Evolutionary conservation across 2,329 filamentous ascomycete genomes (phyloP), one percentile per base, ranked within the genome.

Genomic region (Fonsecaea pugnacius): DNA sequence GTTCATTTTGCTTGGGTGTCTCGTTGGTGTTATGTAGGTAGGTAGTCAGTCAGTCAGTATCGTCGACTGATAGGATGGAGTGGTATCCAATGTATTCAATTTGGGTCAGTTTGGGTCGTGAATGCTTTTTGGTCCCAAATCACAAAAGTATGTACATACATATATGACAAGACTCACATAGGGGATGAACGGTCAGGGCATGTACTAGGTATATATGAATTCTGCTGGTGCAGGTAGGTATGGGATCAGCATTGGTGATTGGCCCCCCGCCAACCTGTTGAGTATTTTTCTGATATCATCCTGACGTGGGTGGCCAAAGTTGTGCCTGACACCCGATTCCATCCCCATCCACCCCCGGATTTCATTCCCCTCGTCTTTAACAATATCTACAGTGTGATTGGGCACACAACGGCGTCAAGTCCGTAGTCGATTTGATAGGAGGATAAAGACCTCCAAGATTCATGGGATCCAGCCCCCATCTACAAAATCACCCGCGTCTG

Each of bases 251-350:
- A 27, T 10, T 48, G 43, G 9, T 14, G 24, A 30, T 30, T 48
- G n/a, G n/a, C 1, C 38, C 16, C 9, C 24, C 4, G 27, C 6
- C 27, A 30, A 30, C 27, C 27, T 30, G 27, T 30, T 24, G 21
- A 12, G 43, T 8, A 48, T 27, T 48, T 27, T 48, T 48, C 43
- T 48, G 43, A 48, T 48, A 48, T 48, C 43, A 48, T 48, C 43
- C 43, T 48, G 43, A 48, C 43, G 43, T 48, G 43, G 21, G 40
- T 46, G 40, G 40, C 27, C 27, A 30, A 30, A 30, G 27, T 30
- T 30, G 27, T 27, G 27, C 27, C 27, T 27, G 27, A 27, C 27
- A 27, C 27, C 27, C 27, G 27, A 27, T 27, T 27, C 27, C 27
- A 27, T 27, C 4, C 27, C 27, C 1, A 30, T 30, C 27, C 27